phyloP scores from a whole-genome alignment of 306 rosid species.

The Citrullus colocynthis region DNA sequence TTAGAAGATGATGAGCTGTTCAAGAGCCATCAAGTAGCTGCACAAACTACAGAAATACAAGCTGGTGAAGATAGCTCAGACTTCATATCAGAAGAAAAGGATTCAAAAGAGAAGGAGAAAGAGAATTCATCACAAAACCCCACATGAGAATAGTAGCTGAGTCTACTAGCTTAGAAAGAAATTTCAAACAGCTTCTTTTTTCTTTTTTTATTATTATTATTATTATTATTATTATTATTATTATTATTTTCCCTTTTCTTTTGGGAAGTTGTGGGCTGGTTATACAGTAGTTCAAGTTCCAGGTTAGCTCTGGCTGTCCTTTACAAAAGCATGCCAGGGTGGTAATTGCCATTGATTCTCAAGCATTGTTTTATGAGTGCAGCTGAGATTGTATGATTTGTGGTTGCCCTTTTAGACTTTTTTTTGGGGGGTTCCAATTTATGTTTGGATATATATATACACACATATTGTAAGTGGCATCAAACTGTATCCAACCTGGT shows the following conservation, averaged over 20 bases:
- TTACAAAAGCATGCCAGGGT: not conserved
- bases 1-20: constrained; percentile 61
- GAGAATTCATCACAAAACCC: constrained; percentile 17
- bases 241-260: not conserved
- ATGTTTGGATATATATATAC: not conserved
- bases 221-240: not conserved
- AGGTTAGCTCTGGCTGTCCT: not conserved
- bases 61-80: constrained; percentile 61
- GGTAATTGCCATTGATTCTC: not conserved
- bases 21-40: constrained; percentile 22
- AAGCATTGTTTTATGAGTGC: constrained; percentile 13
- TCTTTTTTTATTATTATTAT: not conserved
- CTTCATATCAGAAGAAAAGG: constrained; percentile 56
- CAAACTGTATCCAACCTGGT: constrained; percentile 7
- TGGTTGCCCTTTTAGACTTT: not conserved
- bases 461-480: not conserved
- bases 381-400: constrained; percentile 10
- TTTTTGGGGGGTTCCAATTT: not conserved
- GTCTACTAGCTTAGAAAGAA: not conserved
- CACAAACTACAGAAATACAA: constrained; percentile 22
- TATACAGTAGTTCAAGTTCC: not conserved
- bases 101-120: constrained; percentile 27
- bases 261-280: not conserved
- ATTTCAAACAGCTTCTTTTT: not conserved
- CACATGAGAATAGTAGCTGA: constrained; percentile 8